Evolutionary conservation across 2,329 filamentous ascomycete species (phyloP).

Genomic region (Chalaropsis thielavioides): DNA sequence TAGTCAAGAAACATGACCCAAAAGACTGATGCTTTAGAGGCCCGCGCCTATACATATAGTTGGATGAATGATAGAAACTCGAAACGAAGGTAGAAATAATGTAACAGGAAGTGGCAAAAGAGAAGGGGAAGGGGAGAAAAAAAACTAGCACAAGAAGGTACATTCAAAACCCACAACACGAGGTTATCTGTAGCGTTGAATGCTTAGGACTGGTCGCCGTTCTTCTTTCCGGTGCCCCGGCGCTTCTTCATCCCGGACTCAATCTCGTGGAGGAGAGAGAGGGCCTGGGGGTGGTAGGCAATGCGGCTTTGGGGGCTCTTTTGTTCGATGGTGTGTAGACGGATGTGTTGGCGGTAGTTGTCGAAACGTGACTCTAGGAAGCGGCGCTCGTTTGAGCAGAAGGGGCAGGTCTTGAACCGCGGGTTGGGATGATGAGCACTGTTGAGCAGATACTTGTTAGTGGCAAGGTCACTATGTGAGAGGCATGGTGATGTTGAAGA

Average conservation of each 20-base stretch:
- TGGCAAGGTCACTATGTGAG: background rate
- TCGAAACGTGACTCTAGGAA: constrained; percentile 23
- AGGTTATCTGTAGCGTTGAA: background rate
- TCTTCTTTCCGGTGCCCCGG: constrained; percentile 17
- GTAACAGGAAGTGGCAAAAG: constrained; percentile 3
- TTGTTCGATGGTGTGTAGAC: constrained; percentile 25
- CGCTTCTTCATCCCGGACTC: constrained; percentile 18
- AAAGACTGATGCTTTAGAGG: constrained; percentile 1
- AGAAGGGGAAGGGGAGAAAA: constrained; percentile 5
- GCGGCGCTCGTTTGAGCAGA: constrained; percentile 17
- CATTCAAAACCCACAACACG: constrained; percentile 10
- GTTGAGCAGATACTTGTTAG: background rate
- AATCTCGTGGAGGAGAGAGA: constrained; percentile 19
- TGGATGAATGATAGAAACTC: constrained; percentile 9
- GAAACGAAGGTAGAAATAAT: constrained; percentile 11
- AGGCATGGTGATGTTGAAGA: background rate
- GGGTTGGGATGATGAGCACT: constrained; percentile 18
- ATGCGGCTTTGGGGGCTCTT: constrained; percentile 23
- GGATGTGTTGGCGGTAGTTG: constrained; percentile 28
- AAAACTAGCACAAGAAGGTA: constrained; percentile 10
- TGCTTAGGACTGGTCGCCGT: constrained; percentile 9
- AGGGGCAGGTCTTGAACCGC: constrained; percentile 15
- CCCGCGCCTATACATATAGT: background rate
- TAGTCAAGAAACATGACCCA: background rate
- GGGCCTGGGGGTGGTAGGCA: constrained; percentile 23